Base-by-base conservation (phyloP, 148 eudicot genomes). In the Polygonum maritimum region DNA sequence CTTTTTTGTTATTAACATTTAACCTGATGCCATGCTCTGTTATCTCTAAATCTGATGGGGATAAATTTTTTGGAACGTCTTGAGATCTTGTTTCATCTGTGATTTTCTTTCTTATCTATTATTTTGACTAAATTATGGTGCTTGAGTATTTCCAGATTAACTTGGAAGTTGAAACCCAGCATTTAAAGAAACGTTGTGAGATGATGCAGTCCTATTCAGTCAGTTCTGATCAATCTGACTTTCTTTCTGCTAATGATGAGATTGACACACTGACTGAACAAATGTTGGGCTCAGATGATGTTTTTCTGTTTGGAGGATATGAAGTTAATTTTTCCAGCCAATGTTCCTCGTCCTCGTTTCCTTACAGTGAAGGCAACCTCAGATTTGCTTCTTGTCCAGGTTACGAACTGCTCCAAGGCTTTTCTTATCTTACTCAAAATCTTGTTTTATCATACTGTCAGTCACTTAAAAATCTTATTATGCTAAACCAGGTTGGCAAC, bases 341-440 rank as follows among this genome's bases (percentile, higher is more conserved):
- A 95, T 85, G 98, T 87, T 72, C 99, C 99, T 52, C 90, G 99
- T 40, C 88, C 99, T 75, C 92, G 99, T 26, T 95, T 95, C 90
- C 98, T 95, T 82, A 98, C 99, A 9, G 99, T 95, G 76, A 92
- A 95, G 85, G 98, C 99, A 39, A 88, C 90, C 78, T 92, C 99
- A 71, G 99, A 95, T 86, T 87, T 95, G 85, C 97, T 95, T 57
- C 99, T 95, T 83, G 99, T 95, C 75, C 97, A 95, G 91, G 99
- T 95, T 76, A 83, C 60, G 44, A 57, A 76, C 80, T 75, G 12
- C 60, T 41, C 69, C 49, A 7, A 38, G 41, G 44, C 19, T 65
- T 15, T 35, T 36, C 10, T 6, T 33, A 36, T 36, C 19, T 65
- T 65, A 1, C 19, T 12, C 19, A 65, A 11, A 65, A 4, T 35